phyloP scores from a whole-genome alignment of 441 rosid genomes.

The Erodium trifolium region DNA sequence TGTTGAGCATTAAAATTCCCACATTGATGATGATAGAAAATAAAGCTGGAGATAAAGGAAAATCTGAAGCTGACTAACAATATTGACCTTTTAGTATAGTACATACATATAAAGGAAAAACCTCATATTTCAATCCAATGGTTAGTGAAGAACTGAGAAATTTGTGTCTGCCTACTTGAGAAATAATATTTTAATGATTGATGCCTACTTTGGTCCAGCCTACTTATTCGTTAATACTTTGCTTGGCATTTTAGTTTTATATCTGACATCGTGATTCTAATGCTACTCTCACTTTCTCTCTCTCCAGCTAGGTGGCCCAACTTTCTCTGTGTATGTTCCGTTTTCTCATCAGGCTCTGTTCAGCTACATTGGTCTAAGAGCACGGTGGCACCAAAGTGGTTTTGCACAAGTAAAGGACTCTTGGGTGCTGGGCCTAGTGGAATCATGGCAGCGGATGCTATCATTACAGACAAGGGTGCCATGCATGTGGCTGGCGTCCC shows the following conservation, averaged over 20 bases:
- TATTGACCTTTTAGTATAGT: too few species aligned
- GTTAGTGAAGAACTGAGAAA: background rate
- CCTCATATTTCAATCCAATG: background rate
- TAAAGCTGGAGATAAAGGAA: too few species aligned
- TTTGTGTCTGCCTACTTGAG: background rate
- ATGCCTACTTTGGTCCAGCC: background rate
- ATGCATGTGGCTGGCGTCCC: conserved; percentile 99
- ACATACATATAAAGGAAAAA: too few species aligned
- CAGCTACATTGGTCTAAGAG: conserved; percentile 97
- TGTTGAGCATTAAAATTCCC: too few species aligned
- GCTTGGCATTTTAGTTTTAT: background rate
- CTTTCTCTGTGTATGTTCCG: conserved; percentile 95
- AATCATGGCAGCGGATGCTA: conserved; percentile 99
- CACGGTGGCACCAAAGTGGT: conserved; percentile 69
- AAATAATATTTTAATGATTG: background rate
- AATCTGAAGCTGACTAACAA: too few species aligned
- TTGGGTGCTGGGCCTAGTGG: conserved; percentile 99
- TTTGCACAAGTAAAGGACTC: conserved; percentile 90
- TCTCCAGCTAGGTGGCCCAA: conserved; percentile 98
- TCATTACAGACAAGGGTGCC: conserved; percentile 92
- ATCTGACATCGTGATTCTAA: conserved; percentile 7
- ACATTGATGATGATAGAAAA: too few species aligned
- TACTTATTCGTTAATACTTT: background rate
- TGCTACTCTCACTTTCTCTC: conserved; percentile 20
- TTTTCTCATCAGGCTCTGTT: conserved; percentile 95